These are phyloP conservation scores for Nakaseomyces uthaithaninus DNA, from an alignment of 1,139 yeast species.

Conservation along the genomic window DNA sequence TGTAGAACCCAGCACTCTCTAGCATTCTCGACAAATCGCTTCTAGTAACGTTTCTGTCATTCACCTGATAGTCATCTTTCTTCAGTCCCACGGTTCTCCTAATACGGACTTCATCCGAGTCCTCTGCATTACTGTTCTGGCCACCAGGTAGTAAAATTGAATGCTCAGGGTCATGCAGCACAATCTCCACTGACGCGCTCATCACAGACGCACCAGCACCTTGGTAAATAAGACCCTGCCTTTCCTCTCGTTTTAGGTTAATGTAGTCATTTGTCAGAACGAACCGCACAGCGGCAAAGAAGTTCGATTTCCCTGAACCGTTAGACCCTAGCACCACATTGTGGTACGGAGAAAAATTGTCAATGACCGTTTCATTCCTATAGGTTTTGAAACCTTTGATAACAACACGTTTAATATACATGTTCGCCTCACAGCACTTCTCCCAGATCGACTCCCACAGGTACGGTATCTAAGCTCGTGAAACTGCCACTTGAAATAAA, in stretches of 20 bases:
- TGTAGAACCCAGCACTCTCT: conserved; percentile 88
- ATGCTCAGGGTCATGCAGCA: conserved; percentile 73
- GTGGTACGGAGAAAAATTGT: conserved; percentile 67
- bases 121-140: conserved; percentile 37
- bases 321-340: conserved; percentile 92
- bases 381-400: conserved; percentile 95
- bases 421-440: no score
- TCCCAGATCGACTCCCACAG: no score
- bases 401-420: conserved; percentile 44
- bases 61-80: conserved; percentile 79
- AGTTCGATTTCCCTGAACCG: conserved; percentile 95
- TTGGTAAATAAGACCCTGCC: conserved; percentile 82
- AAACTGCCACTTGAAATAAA: no score
- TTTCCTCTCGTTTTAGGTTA: conserved; percentile 78
- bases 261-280: conserved; percentile 88
- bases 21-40: conserved; percentile 74
- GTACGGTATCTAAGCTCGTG: no score
- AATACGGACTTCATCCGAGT: conserved; percentile 49
- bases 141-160: conserved; percentile 53
- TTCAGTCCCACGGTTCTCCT: conserved; percentile 87
- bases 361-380: conserved; percentile 73
- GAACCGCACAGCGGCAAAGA: conserved; percentile 91
- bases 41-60: conserved; percentile 69
- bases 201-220: conserved; percentile 69
- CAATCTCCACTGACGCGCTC: conserved; percentile 88